A percentile compares a stretch with the other conserved stretches of the same genome.
phyloP scores from a whole-genome alignment of 2,329 filamentous ascomycete genomes.

The Hypoxylon sp. region DNA sequence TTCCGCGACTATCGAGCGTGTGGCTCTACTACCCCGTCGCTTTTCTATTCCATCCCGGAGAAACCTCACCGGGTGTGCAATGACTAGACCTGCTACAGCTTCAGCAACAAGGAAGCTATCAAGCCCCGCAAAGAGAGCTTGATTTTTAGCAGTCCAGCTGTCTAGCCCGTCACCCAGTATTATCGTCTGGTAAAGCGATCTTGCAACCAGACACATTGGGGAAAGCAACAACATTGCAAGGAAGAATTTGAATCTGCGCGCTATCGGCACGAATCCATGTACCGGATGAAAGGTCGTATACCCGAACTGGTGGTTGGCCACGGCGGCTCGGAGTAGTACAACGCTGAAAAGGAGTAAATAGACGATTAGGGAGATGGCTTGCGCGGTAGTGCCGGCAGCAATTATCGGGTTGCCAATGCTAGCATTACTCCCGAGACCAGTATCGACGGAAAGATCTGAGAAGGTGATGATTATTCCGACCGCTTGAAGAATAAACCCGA shows the following conservation, averaged over 20 bases:
- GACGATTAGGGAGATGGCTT: conserved; percentile 39
- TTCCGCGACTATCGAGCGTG: conserved; percentile 10
- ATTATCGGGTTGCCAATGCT: conserved; percentile 37
- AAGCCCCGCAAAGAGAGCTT: conserved; percentile 43
- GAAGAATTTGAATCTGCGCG: conserved; percentile 42
- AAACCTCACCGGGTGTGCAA: conserved; percentile 43
- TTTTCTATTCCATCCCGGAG: conserved; percentile 35
- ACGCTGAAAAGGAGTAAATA: conserved; percentile 40
- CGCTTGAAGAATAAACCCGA: conserved; percentile 42
- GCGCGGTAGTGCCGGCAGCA: conserved; percentile 40
- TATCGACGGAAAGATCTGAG: conserved; percentile 32
- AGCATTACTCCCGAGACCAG: conserved; percentile 26
- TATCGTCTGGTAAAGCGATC: conserved; percentile 42
- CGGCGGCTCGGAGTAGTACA: conserved; percentile 37
- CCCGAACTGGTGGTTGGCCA: conserved; percentile 38
- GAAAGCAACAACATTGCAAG: conserved; percentile 40
- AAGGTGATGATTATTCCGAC: conserved; percentile 44
- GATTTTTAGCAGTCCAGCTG: conserved; percentile 38
- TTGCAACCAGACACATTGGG: conserved; percentile 38
- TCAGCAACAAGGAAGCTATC: conserved; percentile 45
- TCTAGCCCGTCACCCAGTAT: conserved; percentile 41
- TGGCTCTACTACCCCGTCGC: conserved; percentile 15
- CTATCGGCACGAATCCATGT: conserved; percentile 40
- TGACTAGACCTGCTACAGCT: conserved; percentile 42
- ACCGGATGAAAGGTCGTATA: conserved; percentile 45